Base-by-base conservation (phyloP, 2,329 filamentous ascomycete genomes). In the Aureobasidium lini region DNA sequence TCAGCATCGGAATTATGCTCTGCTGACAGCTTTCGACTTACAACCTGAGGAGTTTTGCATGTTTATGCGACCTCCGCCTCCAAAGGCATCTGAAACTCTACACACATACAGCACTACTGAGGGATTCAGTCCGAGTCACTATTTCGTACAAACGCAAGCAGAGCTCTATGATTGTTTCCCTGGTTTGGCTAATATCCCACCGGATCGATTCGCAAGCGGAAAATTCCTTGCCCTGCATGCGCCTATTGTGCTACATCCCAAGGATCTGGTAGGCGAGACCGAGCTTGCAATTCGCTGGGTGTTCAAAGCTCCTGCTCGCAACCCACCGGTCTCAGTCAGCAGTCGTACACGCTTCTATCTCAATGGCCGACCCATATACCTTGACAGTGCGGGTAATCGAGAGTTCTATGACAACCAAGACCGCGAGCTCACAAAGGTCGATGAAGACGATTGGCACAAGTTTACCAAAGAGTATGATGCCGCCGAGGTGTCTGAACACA, bases 401-500 rank as follows among this genome's bases (percentile, higher is more conserved):
- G 40, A 46, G 2, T 44, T 56, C 29, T 46, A 56, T 31, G 52
- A 56, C 18, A 56, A 44, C 9, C 39, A 40, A 6, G 13, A 29
- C 15, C 29, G 10, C 13, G 60, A 61, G 15, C 13, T 52, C 28
- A 39, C 37, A 6, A 16, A 52, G 16, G 49, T 23, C 7, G 58
- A 58, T 39, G 18, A 49, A 29, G 42, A 52, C 13, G 23, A 39
- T 8, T 56, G 31, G 34, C 16, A 8, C 29, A 39, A 56, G 7
- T 62, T 64, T 16, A 62, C 61, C 13, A 62, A 66, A 39, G 65
- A 72, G 8, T 60, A 52, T 32, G 60, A 40, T 31, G 50, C 37
- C 39, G 57, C 57, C 2, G 49, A 62, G 8, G 36, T 60, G 8
- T 63, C 64, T 40, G 10, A 62, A 65, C 18, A 59, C 59, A 43